These are phyloP conservation scores for Geosmithia flava DNA, from an alignment of 2,329 filamentous ascomycete genomes.

Conservation along the genomic window DNA sequence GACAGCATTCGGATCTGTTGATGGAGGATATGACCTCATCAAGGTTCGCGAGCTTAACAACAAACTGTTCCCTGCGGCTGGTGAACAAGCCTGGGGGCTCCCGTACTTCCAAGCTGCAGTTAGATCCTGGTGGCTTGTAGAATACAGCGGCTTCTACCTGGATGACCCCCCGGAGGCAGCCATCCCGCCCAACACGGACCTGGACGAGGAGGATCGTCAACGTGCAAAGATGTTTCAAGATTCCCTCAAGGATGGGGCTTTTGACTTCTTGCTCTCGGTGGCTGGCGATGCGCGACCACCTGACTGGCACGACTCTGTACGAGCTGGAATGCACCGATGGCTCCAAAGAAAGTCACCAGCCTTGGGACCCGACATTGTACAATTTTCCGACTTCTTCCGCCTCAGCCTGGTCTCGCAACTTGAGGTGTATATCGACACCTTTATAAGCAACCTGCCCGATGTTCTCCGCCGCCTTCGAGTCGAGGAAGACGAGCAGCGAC, in stretches of 20 bases:
- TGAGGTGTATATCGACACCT: slow-evolving; percentile 79
- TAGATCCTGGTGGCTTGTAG: slow-evolving; percentile 76
- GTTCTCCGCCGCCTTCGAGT: slow-evolving; percentile 73
- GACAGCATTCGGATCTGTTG: slow-evolving; percentile 64
- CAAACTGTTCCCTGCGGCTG: slow-evolving; percentile 51
- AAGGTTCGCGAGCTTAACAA: slow-evolving; percentile 61
- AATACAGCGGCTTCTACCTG: slow-evolving; percentile 83
- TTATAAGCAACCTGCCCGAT: slow-evolving; percentile 92
- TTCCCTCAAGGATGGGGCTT: slow-evolving; percentile 74
- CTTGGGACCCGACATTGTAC: slow-evolving; percentile 52
- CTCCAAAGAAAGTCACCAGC: slow-evolving; percentile 68
- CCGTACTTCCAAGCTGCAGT: slow-evolving; percentile 69
- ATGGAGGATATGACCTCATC: slow-evolving; percentile 53
- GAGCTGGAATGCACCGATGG: slow-evolving; percentile 69
- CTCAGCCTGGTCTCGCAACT: slow-evolving; percentile 64
- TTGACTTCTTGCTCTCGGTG: slow-evolving; percentile 82
- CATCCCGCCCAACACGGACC: slow-evolving; percentile 45
- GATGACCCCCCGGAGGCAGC: slow-evolving; percentile 53
- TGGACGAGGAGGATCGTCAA: slow-evolving; percentile 56
- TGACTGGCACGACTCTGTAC: slow-evolving; percentile 80
- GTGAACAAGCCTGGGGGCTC: slow-evolving; percentile 59
- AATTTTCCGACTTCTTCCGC: slow-evolving; percentile 63
- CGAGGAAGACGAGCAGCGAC: slow-evolving; percentile 81
- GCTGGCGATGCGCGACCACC: slow-evolving; percentile 69
- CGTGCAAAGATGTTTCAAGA: slow-evolving; percentile 64